Percentiles rank a stretch among this genome's conserved stretches.
Conservation (phyloP, 2,329 filamentous ascomycete species). For the Aschersonia sp. region DNA sequence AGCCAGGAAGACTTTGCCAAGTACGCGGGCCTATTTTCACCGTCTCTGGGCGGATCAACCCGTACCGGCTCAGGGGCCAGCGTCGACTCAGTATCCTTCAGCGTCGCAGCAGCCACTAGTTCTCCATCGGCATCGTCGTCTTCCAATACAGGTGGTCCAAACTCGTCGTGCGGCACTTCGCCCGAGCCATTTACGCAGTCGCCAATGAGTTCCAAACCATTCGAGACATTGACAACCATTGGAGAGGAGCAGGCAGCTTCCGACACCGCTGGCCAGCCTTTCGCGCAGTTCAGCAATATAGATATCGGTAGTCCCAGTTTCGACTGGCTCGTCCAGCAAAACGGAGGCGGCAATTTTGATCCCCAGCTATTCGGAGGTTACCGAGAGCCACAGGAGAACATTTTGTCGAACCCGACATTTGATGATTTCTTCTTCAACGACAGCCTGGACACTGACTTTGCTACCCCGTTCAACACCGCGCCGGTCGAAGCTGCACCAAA, state of each 20-base stretch:
- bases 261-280: conserved; percentile 19
- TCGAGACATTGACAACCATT: conserved; percentile 49
- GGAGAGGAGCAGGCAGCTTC: conserved; percentile 44
- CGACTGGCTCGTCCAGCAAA: conserved; percentile 67
- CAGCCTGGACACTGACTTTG: conserved; percentile 68
- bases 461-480: conserved; percentile 61
- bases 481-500: conserved; percentile 21
- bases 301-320: conserved; percentile 39
- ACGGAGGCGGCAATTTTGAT: conserved; percentile 75
- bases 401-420: conserved; percentile 54
- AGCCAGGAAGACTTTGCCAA: conserved; percentile 31
- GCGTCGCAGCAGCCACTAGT: conserved; percentile 37
- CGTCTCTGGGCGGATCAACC: conserved; percentile 29
- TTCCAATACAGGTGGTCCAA: conserved; percentile 38
- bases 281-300: conserved; percentile 16
- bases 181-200: conserved; percentile 64
- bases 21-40: conserved; percentile 44
- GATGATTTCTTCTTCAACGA: conserved; percentile 57
- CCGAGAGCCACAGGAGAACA: conserved; percentile 74
- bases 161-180: conserved; percentile 60
- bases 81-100: conserved; percentile 34
- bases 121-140: conserved; percentile 51
- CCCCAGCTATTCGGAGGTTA: conserved; percentile 86
- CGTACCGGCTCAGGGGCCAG: conserved; percentile 34
- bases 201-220: conserved; percentile 47